Percentiles rank a stretch among this genome's conserved stretches.
Evolutionary conservation across 306 rosid genomes (phyloP).

Genomic region (Begonia masoniana): DNA sequence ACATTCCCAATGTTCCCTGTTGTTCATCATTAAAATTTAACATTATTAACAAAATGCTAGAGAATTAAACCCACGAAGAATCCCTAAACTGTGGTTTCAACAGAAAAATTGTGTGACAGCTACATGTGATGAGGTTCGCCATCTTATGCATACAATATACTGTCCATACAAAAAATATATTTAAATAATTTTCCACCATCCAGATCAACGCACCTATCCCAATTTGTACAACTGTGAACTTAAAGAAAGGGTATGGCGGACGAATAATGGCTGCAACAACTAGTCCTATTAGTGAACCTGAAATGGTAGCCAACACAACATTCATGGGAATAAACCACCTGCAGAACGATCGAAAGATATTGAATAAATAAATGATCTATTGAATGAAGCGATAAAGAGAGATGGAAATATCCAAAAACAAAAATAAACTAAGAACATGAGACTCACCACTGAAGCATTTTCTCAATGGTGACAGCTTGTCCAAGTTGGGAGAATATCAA

Average conservation of each 20-base stretch:
- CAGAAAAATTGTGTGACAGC: too few relatives aligned
- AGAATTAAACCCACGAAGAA: too few relatives aligned
- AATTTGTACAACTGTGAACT: slow-evolving; percentile 72
- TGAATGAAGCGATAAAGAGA: background rate
- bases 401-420: background rate
- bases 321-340: slow-evolving; percentile 99
- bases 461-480: slow-evolving; percentile 64
- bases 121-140: too few relatives aligned
- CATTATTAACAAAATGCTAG: background rate
- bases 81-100: too few relatives aligned
- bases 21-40: slow-evolving; percentile 7
- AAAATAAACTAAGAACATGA: slow-evolving; percentile 2
- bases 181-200: too few relatives aligned
- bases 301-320: slow-evolving; percentile 50
- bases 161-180: too few relatives aligned
- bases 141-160: too few relatives aligned
- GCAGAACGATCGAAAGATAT: slow-evolving; percentile 11
- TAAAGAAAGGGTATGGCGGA: slow-evolving; percentile 94
- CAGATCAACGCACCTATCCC: slow-evolving; percentile 49
- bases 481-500: slow-evolving; percentile 91
- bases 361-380: slow-evolving; percentile 1
- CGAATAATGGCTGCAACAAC: slow-evolving; percentile 54
- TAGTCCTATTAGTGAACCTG: slow-evolving; percentile 83
- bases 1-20: slow-evolving; percentile 97
- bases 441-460: slow-evolving; percentile 75